These are phyloP conservation scores for Ogataea naganishii DNA, from an alignment of 805 yeast genomes.

Conservation along the genomic window DNA sequence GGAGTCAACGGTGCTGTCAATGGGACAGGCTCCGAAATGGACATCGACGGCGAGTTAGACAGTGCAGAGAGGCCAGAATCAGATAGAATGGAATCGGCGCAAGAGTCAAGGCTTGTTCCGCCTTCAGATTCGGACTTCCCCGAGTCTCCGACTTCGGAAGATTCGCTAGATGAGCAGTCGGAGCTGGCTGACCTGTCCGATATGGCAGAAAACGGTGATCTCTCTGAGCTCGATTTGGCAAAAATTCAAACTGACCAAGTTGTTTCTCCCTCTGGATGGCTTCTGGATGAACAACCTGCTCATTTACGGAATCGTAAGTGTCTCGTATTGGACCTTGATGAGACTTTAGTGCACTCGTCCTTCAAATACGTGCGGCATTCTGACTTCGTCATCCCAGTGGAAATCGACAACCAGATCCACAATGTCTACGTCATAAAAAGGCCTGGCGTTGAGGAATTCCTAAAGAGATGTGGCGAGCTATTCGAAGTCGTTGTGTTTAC, in stretches of 20 bases:
- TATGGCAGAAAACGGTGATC: too few species aligned
- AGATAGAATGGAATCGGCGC: too few species aligned
- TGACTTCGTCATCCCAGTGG: conserved; percentile 96
- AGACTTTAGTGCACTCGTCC: conserved; percentile 91
- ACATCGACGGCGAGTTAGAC: too few species aligned
- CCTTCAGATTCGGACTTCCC: not conserved
- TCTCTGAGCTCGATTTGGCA: conserved; percentile 49
- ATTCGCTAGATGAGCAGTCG: conserved; percentile 24
- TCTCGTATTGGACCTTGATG: conserved; percentile 86
- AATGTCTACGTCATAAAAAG: conserved; percentile 94
- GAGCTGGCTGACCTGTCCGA: too few species aligned
- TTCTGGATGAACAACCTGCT: conserved; percentile 47
- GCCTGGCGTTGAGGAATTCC: conserved; percentile 95
- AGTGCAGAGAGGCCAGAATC: too few species aligned
- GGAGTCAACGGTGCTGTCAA: not conserved
- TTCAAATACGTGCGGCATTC: conserved; percentile 88
- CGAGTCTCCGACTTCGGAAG: conserved; percentile 3
- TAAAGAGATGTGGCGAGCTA: conserved; percentile 71
- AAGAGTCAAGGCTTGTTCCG: too few species aligned
- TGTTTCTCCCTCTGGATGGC: conserved; percentile 54
- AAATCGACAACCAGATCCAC: conserved; percentile 85
- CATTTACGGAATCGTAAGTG: conserved; percentile 65
- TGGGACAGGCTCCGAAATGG: not conserved
- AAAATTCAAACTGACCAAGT: conserved; percentile 66
- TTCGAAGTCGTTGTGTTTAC: conserved; percentile 96